Conservation (phyloP, 139 green algal species). For the Picochlorum sp. region DNA sequence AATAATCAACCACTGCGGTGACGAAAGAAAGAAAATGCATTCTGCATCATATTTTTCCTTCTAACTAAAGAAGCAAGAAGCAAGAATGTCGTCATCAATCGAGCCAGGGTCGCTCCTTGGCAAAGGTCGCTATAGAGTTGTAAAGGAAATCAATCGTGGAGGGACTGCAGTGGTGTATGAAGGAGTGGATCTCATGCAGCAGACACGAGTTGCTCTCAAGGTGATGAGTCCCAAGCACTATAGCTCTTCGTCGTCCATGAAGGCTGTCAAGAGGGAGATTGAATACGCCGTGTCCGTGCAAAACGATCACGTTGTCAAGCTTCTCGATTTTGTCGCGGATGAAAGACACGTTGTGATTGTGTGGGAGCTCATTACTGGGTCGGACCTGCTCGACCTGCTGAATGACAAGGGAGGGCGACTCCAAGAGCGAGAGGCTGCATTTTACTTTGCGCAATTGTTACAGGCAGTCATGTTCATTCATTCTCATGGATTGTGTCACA, state of each 20-base stretch:
- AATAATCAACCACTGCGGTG: no score
- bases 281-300: constrained; percentile 20
- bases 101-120: not conserved
- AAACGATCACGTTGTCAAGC: constrained; percentile 19
- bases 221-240: constrained; percentile 18
- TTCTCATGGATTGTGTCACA: constrained; percentile 55
- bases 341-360: constrained; percentile 19
- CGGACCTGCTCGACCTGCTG: constrained; percentile 76
- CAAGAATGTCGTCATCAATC: no score
- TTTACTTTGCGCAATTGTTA: constrained; percentile 66
- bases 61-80: no score
- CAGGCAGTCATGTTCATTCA: constrained; percentile 52
- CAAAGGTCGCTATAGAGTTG: constrained; percentile 12
- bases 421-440: constrained; percentile 47
- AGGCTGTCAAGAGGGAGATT: constrained; percentile 16
- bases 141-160: constrained; percentile 26
- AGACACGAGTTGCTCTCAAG: constrained; percentile 15
- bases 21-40: no score
- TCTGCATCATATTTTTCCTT: no score
- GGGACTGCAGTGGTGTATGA: constrained; percentile 25
- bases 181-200: not conserved
- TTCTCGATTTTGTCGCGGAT: constrained; percentile 21
- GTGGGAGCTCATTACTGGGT: constrained; percentile 74
- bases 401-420: constrained; percentile 59
- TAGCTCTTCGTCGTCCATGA: not conserved